These are phyloP conservation scores for Chlamydomonas schloesseri DNA, from an alignment of 139 green algal species.

Conservation along the genomic window DNA sequence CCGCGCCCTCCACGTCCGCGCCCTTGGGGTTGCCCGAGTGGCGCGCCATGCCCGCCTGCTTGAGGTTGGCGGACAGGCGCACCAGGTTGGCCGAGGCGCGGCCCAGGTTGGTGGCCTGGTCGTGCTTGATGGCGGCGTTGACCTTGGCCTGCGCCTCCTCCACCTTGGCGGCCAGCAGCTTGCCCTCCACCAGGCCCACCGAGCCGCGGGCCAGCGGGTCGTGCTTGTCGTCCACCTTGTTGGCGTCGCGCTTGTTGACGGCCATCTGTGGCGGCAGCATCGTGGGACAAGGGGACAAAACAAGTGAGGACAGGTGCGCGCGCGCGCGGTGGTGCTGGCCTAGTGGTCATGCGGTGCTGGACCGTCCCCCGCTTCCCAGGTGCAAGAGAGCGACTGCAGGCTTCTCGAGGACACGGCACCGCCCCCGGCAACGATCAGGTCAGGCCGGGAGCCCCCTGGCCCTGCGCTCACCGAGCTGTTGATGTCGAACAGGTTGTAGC, in stretches of 20 bases:
- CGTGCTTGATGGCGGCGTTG: not conserved
- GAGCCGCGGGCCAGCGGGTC: slow-evolving; percentile 50
- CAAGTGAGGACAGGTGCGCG: too few relatives aligned
- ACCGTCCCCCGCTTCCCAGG: too few relatives aligned
- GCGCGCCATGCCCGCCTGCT: not conserved
- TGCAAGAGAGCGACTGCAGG: too few relatives aligned
- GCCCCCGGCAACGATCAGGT: too few relatives aligned
- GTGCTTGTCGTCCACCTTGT: slow-evolving; percentile 33
- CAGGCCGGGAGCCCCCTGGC: too few relatives aligned
- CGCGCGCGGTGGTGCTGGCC: too few relatives aligned
- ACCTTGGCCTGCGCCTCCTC: slow-evolving; percentile 27
- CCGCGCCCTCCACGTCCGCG: slow-evolving; percentile 17
- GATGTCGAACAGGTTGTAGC: slow-evolving; percentile 78
- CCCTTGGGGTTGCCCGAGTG: not conserved
- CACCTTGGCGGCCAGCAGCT: slow-evolving; percentile 76
- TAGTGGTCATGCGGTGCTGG: too few relatives aligned
- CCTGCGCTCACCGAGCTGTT: slow-evolving; percentile 44
- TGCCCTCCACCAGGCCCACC: slow-evolving; percentile 70
- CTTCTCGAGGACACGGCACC: too few relatives aligned
- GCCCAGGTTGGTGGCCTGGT: not conserved
- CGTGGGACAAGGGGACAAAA: too few relatives aligned
- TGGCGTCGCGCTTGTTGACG: slow-evolving; percentile 72
- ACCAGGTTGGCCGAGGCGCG: slow-evolving; percentile 18
- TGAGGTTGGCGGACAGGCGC: slow-evolving; percentile 8
- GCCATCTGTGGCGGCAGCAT: slow-evolving; percentile 38